These are phyloP conservation scores for Delonix regia DNA, from an alignment of 306 rosid species.

Conservation along the genomic window DNA sequence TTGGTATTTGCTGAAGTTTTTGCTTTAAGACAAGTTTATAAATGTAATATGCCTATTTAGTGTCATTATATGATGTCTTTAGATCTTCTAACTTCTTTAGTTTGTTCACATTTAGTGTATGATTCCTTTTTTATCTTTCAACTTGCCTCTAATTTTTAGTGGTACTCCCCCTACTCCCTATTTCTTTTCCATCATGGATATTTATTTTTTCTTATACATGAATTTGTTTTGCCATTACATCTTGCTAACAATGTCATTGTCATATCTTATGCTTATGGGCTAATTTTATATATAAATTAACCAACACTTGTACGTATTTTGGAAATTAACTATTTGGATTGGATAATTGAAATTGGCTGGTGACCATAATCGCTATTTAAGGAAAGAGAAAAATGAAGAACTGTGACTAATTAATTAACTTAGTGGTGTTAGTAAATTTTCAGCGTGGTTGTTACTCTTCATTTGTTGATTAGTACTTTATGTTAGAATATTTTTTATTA, in stretches of 20 bases:
- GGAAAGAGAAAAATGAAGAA: background rate
- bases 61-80: constrained; percentile 13
- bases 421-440: constrained; percentile 14
- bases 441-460: constrained; percentile 7
- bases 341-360: background rate
- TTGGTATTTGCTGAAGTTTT: constrained; percentile 29
- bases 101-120: constrained; percentile 11
- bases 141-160: background rate
- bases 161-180: background rate
- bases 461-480: too few species aligned
- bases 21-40: constrained; percentile 17
- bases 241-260: background rate
- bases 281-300: constrained; percentile 7
- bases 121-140: background rate
- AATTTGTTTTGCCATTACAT: constrained; percentile 7
- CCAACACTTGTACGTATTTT: background rate
- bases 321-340: background rate
- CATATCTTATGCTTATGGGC: background rate
- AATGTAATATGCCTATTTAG: background rate
- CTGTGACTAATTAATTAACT: background rate
- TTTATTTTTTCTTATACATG: background rate
- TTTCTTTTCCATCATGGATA: background rate
- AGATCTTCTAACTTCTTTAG: constrained; percentile 19
- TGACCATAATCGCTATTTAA: constrained; percentile 11
- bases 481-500: too few species aligned